Evolutionary conservation across 768 basidiomycete genomes (phyloP), one percentile per base, ranked within the genome.

Genomic region (Psilocybe azurescens): DNA sequence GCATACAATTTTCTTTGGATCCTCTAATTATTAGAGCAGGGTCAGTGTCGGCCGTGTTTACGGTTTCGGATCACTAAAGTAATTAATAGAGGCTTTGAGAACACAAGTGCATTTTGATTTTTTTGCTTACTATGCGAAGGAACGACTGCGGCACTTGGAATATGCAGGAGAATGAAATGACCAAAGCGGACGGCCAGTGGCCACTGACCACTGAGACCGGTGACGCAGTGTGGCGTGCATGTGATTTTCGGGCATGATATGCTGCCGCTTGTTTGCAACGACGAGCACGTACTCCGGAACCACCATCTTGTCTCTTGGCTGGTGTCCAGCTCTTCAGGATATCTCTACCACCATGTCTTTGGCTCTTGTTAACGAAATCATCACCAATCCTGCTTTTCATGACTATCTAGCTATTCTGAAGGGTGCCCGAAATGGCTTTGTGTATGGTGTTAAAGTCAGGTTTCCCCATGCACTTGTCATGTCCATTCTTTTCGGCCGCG

Each of bases 401-500:
- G 95, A 97, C 72, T 88, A 91, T 69, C 86, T 99, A 49, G 91
- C 94, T 28, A 90, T 99, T 69, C 76, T 99, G 72, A 99, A 99
- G 74, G 97, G 97, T 48, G 93, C 94, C 33, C 85, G 94, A 46
- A 95, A 95, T 72, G 94, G 94, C 4, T 85, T 94, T 62, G 91
- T 95, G 8, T 95, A 95, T 68, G 94, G 94, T 39, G 91, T 90
- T 67, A 94, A 95, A 77, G 90, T 97, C 64, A 81, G 95, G 47
- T 96, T 97, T 69, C 97, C 97, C 41, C 97, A 99, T 83, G 97
- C 97, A 1, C 79, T 99, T 30, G 90, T 99, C 53, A 98, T 98
- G 96, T 91, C 95, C 24, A 85, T 97, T 62, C 80, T 99, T 46
- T 99, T 98, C 70, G 94, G 95, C 33, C 85, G 90, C 52, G 95